phyloP scores from a whole-genome alignment of 768 basidiomycete species.

The Leccinellum rugosiceps region DNA sequence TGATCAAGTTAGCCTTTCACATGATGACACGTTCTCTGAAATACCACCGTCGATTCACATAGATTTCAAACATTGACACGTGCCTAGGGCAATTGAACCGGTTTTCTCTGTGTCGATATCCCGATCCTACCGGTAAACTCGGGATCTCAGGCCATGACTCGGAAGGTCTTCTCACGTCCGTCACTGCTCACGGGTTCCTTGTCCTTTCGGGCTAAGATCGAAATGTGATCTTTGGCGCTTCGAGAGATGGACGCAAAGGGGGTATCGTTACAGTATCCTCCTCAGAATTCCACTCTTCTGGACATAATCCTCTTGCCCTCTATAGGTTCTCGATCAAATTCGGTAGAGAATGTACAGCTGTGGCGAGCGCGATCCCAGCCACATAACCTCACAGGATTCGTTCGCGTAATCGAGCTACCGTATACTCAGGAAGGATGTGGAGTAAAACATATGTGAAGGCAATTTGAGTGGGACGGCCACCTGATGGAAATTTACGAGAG shows the following conservation, averaged over 20 bases:
- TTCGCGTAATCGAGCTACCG: background rate
- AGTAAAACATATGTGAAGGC: background rate
- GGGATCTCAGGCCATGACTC: background rate
- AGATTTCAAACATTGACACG: background rate
- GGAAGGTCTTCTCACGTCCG: slow-evolving; percentile 3
- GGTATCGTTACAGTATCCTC: slow-evolving; percentile 12
- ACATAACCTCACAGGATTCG: slow-evolving; percentile 5
- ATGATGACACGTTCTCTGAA: slow-evolving; percentile 16
- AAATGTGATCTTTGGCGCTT: slow-evolving; percentile 7
- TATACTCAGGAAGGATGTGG: background rate
- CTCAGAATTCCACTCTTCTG: background rate
- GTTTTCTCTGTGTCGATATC: slow-evolving; percentile 15
- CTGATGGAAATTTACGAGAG: background rate
- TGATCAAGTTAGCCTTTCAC: slow-evolving; percentile 16
- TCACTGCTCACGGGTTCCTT: slow-evolving; percentile 13
- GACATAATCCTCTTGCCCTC: background rate
- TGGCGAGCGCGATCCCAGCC: slow-evolving; percentile 14
- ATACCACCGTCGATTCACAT: slow-evolving; percentile 11
- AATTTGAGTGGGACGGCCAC: background rate
- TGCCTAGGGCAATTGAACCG: background rate
- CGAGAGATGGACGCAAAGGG: slow-evolving; percentile 14
- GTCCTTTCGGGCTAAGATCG: slow-evolving; percentile 11
- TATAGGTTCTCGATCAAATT: slow-evolving; percentile 12
- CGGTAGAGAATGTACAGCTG: background rate
- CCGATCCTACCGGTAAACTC: slow-evolving; percentile 4